phyloP scores from a whole-genome alignment of 495 filamentous ascomycete genomes.

The Staphylotrichum longicolle region DNA sequence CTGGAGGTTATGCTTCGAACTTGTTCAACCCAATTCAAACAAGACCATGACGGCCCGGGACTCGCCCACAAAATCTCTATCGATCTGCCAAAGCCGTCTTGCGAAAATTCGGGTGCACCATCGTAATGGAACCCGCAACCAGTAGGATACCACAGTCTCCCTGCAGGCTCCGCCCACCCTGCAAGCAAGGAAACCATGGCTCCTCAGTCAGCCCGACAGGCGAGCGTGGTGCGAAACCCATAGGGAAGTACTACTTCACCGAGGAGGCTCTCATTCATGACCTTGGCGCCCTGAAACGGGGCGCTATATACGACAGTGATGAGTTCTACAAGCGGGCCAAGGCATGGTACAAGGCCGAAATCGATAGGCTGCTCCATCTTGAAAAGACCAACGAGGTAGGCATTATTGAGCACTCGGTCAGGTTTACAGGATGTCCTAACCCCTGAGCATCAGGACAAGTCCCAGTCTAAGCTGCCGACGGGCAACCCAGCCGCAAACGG shows the following conservation, averaged over 20 bases:
- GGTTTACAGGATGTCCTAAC: background rate
- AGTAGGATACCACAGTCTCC: no score
- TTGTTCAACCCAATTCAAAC: no score
- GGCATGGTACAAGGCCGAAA: constrained; percentile 37
- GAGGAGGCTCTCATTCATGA: constrained; percentile 27
- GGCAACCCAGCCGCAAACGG: no score
- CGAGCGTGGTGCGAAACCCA: background rate
- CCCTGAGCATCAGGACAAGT: background rate
- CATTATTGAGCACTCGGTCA: background rate
- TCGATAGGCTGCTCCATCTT: constrained; percentile 25
- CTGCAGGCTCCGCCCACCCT: no score
- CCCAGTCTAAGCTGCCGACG: background rate
- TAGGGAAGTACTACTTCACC: constrained; percentile 25
- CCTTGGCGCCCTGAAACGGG: constrained; percentile 22
- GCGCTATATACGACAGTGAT: constrained; percentile 20
- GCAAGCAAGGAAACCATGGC: no score
- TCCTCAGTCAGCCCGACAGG: background rate
- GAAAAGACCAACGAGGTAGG: constrained; percentile 16
- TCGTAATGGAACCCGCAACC: no score
- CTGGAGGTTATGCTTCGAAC: no score
- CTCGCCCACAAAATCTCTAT: no score
- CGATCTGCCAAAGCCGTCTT: no score
- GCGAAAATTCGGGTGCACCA: no score
- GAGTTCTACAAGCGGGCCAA: constrained; percentile 31
- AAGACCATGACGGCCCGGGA: no score